A percentile compares a stretch with the other conserved stretches of the same genome.
Conservation (phyloP, 2,329 filamentous ascomycete species). For the Colletotrichum sp. region DNA sequence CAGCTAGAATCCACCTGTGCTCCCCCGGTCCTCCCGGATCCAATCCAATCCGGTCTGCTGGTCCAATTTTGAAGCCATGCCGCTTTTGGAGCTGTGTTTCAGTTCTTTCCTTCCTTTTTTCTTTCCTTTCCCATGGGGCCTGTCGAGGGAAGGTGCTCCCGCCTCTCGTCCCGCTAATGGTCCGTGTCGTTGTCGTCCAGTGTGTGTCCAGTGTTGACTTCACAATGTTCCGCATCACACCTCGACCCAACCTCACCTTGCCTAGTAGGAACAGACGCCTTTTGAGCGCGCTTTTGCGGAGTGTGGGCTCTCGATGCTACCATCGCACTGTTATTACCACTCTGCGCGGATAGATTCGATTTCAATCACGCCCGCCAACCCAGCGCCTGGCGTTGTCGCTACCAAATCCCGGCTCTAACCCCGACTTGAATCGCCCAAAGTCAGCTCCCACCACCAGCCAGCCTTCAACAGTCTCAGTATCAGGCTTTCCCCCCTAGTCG, state of each 20-base stretch:
- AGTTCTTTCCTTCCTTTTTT: background rate
- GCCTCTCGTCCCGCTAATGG: background rate
- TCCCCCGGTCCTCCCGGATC: background rate
- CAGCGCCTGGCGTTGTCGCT: background rate
- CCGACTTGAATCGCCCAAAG: background rate
- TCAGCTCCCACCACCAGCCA: background rate
- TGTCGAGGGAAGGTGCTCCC: background rate
- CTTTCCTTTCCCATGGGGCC: background rate
- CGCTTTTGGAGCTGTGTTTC: slow-evolving; percentile 8
- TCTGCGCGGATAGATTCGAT: background rate
- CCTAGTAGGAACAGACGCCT: background rate
- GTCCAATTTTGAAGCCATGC: slow-evolving; percentile 1
- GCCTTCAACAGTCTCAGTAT: background rate
- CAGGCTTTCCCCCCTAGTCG: background rate
- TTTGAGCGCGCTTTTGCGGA: background rate
- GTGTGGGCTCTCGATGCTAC: background rate
- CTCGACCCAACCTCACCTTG: background rate
- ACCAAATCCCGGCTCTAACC: background rate
- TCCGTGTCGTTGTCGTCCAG: background rate
- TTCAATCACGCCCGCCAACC: background rate
- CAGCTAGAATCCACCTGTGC: background rate
- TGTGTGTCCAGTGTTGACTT: background rate
- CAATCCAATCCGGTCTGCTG: slow-evolving; percentile 7
- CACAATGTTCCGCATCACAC: background rate
- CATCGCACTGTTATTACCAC: background rate